These are phyloP conservation scores for Ophiostoma himal-ulmi DNA, from an alignment of 2,329 filamentous ascomycete species.

Conservation along the genomic window DNA sequence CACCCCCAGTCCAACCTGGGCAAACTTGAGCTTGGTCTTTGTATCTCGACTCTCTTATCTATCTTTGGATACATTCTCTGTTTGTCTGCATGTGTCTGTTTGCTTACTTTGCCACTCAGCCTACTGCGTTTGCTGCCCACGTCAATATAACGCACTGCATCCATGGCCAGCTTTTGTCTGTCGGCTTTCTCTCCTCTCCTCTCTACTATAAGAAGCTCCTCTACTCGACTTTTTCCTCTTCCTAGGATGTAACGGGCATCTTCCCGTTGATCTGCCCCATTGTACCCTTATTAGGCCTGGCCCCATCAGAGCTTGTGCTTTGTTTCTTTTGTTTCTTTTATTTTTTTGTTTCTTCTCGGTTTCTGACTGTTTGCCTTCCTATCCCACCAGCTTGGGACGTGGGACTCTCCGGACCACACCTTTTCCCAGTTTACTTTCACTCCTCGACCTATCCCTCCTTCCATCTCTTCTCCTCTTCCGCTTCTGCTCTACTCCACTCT, in stretches of 20 bases:
- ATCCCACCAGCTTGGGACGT: neutral
- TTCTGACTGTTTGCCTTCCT: neutral
- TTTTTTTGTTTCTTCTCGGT: neutral
- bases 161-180: neutral
- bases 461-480: neutral
- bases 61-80: neutral
- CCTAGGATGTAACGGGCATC: slow-evolving; percentile 13
- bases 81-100: neutral
- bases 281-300: neutral
- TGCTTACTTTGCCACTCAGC: neutral
- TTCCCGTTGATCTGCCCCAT: neutral
- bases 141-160: neutral
- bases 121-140: neutral
- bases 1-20: slow-evolving; percentile 8
- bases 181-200: neutral
- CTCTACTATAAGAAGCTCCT: neutral
- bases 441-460: neutral
- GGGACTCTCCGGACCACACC: neutral
- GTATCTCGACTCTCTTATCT: too few species aligned
- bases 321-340: neutral
- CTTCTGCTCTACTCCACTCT: neutral
- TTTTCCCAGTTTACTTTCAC: neutral
- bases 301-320: neutral
- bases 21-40: neutral
- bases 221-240: slow-evolving; percentile 8